Evolutionary conservation across 2,329 filamentous ascomycete genomes (phyloP), one percentile per base, ranked within the genome.

Genomic region (Myriosclerotinia curreyana): DNA sequence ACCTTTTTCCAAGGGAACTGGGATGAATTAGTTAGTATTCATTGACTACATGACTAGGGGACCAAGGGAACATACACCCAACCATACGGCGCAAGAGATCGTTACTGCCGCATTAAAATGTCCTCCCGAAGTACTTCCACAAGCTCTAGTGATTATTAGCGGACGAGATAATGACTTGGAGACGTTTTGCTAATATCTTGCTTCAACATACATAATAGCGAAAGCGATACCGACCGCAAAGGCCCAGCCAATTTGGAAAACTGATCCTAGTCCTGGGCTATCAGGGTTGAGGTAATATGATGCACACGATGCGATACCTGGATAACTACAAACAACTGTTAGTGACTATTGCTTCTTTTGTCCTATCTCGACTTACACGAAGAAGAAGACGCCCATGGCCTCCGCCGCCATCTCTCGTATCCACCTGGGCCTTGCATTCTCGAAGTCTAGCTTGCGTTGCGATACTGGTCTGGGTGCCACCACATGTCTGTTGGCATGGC

Each of bases 221-320:
- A 85, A 83, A 17, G 82, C 80, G 69, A 86, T 84, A 5, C 83
- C 83, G 20, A 85, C 71, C 6, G 81, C 81, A 70, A 82, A 86
- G 2, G 81, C 81, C 72, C 77, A 81, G 22, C 83, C 83, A 62
- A 85, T 81, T 66, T 83, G 79, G 69, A 85, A 81, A 38, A 85
- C 67, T 68, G 77, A 80, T n/a, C 83, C 81, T 64, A 79, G 82
- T 3, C 74, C 75, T 1, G 77, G 75, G 42, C 76, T 73, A 6
- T 71, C 75, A 6, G 74, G 74, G 67, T 82, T 80, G 4, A 83
- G 65, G 9, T 79, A 80, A 71, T 84, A 84, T 17, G 77, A 73
- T 3, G 82, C 80, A 3, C 79, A 77, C 2, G 82, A 80, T n/a
- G 82, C 79, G 44, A 86, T 80, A 20, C 83, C 82, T 4, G 80